Percentiles rank a stretch among this genome's conserved stretches.
Evolutionary conservation across 495 filamentous ascomycete genomes (phyloP).

Genomic region (Sordaria brevicollis): DNA sequence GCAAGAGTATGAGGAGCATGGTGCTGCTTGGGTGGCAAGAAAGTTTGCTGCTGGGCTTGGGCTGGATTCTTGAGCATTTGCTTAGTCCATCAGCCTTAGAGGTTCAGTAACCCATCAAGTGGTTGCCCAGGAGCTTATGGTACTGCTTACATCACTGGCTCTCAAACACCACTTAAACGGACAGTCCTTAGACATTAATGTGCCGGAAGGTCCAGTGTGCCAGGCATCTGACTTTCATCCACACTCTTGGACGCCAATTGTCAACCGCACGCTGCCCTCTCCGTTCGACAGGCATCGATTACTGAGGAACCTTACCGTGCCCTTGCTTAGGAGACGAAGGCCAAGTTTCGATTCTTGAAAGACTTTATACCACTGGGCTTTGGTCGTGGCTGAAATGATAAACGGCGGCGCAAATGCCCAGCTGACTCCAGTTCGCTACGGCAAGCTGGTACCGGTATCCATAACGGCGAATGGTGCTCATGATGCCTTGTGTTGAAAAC

Average conservation of each 20-base stretch:
- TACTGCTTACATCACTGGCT: background rate
- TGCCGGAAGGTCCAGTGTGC: background rate
- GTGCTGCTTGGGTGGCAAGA: conserved; percentile 63
- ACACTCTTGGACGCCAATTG: background rate
- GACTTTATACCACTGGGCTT: background rate
- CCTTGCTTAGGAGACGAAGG: background rate
- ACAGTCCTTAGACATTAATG: background rate
- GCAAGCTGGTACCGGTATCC: background rate
- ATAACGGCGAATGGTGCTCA: background rate
- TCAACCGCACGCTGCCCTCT: background rate
- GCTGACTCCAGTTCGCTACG: background rate
- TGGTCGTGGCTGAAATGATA: background rate
- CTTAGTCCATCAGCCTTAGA: background rate
- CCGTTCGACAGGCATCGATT: background rate
- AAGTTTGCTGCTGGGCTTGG: conserved; percentile 47
- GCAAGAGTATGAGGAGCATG: conserved; percentile 83
- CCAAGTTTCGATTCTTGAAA: background rate
- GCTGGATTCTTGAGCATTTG: conserved; percentile 9
- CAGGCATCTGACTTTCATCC: background rate
- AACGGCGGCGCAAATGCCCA: no score
- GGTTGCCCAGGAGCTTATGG: background rate
- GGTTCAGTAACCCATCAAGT: background rate
- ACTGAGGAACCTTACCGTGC: background rate
- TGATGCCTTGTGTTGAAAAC: background rate
- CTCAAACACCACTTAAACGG: background rate